These are phyloP conservation scores for Parsonsia alboflavescens DNA, from an alignment of 257 asterid genomes.

Conservation along the genomic window DNA sequence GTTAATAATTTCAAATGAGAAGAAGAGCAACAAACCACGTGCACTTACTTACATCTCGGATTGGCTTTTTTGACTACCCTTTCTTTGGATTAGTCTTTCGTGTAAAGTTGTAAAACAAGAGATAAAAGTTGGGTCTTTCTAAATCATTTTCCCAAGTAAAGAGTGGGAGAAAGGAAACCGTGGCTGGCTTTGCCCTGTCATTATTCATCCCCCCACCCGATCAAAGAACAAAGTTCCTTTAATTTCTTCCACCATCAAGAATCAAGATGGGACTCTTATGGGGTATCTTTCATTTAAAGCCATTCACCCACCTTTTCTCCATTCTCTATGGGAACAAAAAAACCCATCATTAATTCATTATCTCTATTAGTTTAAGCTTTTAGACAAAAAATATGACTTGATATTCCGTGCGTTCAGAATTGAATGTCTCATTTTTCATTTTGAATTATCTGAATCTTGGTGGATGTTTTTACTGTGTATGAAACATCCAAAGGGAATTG, in stretches of 20 bases:
- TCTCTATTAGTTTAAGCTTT: no score
- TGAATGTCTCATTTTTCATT: no score
- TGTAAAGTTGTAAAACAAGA: not conserved
- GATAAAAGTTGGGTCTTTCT: conserved; percentile 22
- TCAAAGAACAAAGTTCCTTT: conserved; percentile 10
- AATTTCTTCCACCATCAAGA: not conserved
- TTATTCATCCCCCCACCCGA: not conserved
- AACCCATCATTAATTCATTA: no score
- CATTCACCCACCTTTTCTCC: conserved; percentile 1
- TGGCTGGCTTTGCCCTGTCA: conserved; percentile 8
- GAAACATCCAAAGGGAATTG: conserved; percentile 12
- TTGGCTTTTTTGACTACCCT: conserved; percentile 22
- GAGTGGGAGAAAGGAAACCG: conserved; percentile 13
- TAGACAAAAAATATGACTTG: no score
- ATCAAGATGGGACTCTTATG: conserved; percentile 9
- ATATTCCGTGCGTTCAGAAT: no score
- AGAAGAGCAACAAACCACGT: conserved; percentile 31
- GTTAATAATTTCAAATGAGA: conserved; percentile 13
- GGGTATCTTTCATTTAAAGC: conserved; percentile 16
- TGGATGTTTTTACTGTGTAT: not conserved
- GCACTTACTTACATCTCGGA: conserved; percentile 26
- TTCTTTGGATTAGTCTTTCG: conserved; percentile 15
- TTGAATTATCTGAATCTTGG: no score
- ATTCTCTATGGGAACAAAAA: not conserved
- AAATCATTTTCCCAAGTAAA: conserved; percentile 26